Percentiles rank a stretch among this genome's conserved stretches.
These are phyloP conservation scores for Amylostereum chailletii DNA, from an alignment of 1,284 basidiomycete species.

Conservation along the genomic window DNA sequence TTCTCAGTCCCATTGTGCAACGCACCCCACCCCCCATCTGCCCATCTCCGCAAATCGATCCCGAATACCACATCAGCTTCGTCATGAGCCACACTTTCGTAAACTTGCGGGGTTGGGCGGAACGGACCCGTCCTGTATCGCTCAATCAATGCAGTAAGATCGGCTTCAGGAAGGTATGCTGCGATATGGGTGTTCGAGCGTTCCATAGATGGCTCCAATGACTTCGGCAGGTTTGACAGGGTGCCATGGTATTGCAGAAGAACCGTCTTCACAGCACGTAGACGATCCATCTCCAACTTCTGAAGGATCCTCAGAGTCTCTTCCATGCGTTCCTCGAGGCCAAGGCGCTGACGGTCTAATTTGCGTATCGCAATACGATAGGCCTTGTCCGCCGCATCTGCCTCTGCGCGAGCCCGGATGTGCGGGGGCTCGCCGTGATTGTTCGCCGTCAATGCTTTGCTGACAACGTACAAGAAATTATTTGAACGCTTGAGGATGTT, in stretches of 20 bases:
- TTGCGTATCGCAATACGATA: conserved; percentile 72
- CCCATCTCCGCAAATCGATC: conserved; percentile 82
- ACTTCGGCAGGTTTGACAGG: conserved; percentile 59
- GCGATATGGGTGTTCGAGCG: conserved; percentile 69
- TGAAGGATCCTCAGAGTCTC: conserved; percentile 74
- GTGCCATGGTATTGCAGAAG: conserved; percentile 80
- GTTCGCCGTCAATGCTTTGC: conserved; percentile 54
- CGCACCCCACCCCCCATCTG: conserved; percentile 61
- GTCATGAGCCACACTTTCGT: conserved; percentile 75
- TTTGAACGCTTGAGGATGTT: conserved; percentile 60
- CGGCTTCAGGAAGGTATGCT: conserved; percentile 79
- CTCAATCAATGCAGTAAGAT: conserved; percentile 78
- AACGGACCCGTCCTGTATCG: conserved; percentile 87
- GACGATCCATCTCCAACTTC: conserved; percentile 77
- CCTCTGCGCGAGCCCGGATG: conserved; percentile 65
- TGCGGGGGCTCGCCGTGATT: conserved; percentile 51
- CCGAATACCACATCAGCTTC: conserved; percentile 83
- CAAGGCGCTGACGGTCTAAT: conserved; percentile 73
- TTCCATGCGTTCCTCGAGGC: conserved; percentile 79
- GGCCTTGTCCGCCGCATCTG: conserved; percentile 66
- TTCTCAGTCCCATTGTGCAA: conserved; percentile 42
- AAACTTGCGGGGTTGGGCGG: conserved; percentile 74
- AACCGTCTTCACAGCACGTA: conserved; percentile 78
- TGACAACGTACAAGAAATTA: conserved; percentile 63
- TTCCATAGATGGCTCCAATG: conserved; percentile 55